Evolutionary conservation across 306 rosid species (phyloP).

Genomic region (Oxytropis ochrocephala): DNA sequence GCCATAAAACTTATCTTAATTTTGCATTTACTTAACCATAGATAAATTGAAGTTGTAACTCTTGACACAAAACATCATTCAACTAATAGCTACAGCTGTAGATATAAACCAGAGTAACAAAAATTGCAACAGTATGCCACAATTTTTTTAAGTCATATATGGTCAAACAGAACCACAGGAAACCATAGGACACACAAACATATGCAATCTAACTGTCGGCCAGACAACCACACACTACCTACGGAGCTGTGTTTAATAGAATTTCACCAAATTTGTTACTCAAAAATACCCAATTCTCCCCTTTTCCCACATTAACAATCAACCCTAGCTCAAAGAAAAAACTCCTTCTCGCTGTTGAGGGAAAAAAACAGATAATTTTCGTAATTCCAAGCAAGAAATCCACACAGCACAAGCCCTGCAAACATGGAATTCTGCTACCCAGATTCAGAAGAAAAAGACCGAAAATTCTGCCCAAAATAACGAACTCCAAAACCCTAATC

Average conservation of each 20-base stretch:
- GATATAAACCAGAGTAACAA: not conserved
- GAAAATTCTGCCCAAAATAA: not conserved
- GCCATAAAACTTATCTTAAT: not conserved
- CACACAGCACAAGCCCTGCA: slow-evolving; percentile 22
- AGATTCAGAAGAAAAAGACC: not conserved
- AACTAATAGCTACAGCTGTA: slow-evolving; percentile 12
- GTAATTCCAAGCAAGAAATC: slow-evolving; percentile 24
- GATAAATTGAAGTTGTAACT: not conserved
- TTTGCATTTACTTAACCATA: slow-evolving; percentile 4
- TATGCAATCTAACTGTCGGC: slow-evolving; percentile 16
- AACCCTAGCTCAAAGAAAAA: slow-evolving; percentile 4
- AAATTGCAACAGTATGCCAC: not conserved
- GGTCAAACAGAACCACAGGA: slow-evolving; percentile 17
- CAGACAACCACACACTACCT: slow-evolving; percentile 18
- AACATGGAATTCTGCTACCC: slow-evolving; percentile 6
- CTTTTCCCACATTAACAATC: slow-evolving; percentile 18
- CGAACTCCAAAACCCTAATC: slow-evolving; percentile 32
- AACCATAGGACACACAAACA: slow-evolving; percentile 14
- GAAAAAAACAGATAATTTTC: not conserved
- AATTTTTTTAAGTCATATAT: not conserved
- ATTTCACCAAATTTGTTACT: slow-evolving; percentile 3
- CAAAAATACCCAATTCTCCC: too few species aligned
- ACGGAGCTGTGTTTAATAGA: slow-evolving; percentile 8
- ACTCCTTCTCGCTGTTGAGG: not conserved
- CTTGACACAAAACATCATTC: not conserved